Base-by-base conservation (phyloP, 179 eudicot species). In the Silene coronaria region DNA sequence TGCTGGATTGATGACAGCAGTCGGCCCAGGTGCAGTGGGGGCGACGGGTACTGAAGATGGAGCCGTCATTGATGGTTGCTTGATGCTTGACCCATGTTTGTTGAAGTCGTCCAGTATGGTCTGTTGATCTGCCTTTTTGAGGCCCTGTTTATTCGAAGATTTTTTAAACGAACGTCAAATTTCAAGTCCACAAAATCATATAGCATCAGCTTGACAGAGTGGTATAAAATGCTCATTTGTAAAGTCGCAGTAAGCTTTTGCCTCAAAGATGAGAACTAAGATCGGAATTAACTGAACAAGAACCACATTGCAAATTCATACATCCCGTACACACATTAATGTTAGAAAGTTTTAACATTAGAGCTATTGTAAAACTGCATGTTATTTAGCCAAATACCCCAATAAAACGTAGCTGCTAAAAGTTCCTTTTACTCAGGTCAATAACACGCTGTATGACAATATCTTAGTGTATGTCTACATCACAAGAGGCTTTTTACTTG, bases 81-180 rank as follows among this genome's bases (percentile, higher is more conserved):
- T 82, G 70, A 88, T 83, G 78, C 84, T 91, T 26, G 97, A 74
- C 66, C 97, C 90, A 42, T 89, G 97, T 83, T 92, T 95, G 86
- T 86, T 89, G 70, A 92, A 92, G 76, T 95, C 99, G 22, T 95
- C 99, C 16, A 95, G 84, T 81, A 95, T 87, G 67, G 83, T 89
- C 82, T 92, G 97, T 83, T 92, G 97, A 77, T 95, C 99, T 22
- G 86, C 83, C 80, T 90, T 95, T 77, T 86, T 95, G 70, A 95
- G 83, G 61, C 99, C 99, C 99, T 94, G 90, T 73, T 80, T 53
- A 17, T 70, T 26, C 16, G 24, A 28, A 62, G 42, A 66, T 72
- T 73, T 38, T 22, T 9, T 27, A 36, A 21, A 58, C 64, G 30
- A 21, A 74, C 17, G 76, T 73, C 42, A 77, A 34, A 61, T 6